These are phyloP conservation scores for Apostasia ramifera DNA, from an alignment of 106 monocot species.

Conservation along the genomic window DNA sequence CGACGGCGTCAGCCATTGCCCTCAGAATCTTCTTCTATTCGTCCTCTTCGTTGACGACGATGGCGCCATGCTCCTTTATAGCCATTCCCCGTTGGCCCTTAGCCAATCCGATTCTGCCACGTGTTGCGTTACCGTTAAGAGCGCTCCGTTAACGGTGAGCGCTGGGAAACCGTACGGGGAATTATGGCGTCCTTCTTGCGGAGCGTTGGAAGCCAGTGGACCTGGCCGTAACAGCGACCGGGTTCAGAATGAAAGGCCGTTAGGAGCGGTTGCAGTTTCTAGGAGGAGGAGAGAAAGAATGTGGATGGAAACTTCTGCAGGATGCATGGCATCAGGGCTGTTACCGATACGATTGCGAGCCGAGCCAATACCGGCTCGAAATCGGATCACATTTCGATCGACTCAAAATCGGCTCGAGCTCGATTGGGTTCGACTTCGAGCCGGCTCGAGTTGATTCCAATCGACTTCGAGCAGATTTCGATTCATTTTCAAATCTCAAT, in stretches of 20 bases:
- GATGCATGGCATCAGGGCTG: background rate
- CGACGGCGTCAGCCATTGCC: background rate
- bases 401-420: no score
- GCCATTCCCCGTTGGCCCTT: background rate
- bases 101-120: background rate
- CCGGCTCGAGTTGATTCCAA: no score
- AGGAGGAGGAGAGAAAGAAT: background rate
- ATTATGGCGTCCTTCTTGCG: background rate
- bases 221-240: background rate
- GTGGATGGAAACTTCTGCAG: background rate
- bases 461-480: no score
- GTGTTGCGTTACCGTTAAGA: background rate
- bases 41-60: background rate
- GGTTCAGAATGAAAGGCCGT: background rate
- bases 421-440: no score
- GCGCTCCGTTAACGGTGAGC: background rate
- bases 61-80: background rate
- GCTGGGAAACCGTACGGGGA: background rate
- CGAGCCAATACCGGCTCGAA: no score
- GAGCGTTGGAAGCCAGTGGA: background rate
- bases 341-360: background rate
- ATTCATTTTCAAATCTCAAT: no score
- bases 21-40: background rate
- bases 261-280: background rate
- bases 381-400: no score